Evolutionary conservation across 345 rosid species (phyloP).

Genomic region (Moricandia moricandioides): DNA sequence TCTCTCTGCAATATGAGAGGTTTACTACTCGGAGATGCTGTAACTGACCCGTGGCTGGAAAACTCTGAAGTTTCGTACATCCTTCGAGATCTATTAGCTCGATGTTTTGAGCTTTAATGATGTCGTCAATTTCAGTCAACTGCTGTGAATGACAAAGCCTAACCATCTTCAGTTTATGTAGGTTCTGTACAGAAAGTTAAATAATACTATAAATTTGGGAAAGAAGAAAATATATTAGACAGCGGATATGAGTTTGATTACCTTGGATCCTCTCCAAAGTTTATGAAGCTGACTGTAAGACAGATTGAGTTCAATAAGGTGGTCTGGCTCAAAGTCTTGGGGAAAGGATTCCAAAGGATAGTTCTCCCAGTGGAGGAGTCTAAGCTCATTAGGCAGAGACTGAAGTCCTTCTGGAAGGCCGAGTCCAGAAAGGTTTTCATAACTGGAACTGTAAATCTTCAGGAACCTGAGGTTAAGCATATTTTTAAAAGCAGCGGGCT

Average conservation of each 20-base stretch:
- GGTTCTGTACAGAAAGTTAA: background rate
- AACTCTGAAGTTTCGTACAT: background rate
- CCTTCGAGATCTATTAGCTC: slow-evolving; percentile 20
- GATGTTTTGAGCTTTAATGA: background rate
- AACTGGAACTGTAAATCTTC: background rate
- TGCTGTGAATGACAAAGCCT: slow-evolving; percentile 16
- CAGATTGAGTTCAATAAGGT: slow-evolving; percentile 24
- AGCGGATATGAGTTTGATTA: background rate
- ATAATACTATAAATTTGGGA: too few relatives aligned
- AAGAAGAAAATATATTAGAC: background rate
- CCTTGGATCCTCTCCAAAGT: slow-evolving; percentile 26
- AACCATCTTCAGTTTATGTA: slow-evolving; percentile 5
- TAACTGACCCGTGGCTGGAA: background rate
- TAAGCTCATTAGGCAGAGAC: slow-evolving; percentile 14
- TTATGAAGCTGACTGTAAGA: background rate
- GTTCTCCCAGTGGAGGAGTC: slow-evolving; percentile 29
- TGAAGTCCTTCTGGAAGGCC: background rate
- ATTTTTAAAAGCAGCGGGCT: background rate
- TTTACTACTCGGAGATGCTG: slow-evolving; percentile 13
- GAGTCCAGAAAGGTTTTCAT: background rate
- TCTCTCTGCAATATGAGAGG: background rate
- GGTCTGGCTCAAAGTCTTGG: background rate
- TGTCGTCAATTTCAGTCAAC: background rate
- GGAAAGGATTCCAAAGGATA: slow-evolving; percentile 19
- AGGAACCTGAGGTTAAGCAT: slow-evolving; percentile 22